Evolutionary conservation across 179 eudicot genomes (phyloP).

Genomic region (Spinacia oleracea): DNA sequence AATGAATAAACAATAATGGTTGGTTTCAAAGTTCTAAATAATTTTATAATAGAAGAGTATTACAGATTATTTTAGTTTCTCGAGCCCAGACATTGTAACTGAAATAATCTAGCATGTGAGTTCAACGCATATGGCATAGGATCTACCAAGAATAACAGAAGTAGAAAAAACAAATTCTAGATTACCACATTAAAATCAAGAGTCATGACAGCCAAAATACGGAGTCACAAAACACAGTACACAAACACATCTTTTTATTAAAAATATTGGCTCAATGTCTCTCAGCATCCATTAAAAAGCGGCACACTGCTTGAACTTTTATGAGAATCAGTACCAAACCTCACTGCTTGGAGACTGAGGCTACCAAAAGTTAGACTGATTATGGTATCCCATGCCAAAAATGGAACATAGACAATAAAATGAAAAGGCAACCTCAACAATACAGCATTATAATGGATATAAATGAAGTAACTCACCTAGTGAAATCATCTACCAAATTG

Average conservation of each 20-base stretch:
- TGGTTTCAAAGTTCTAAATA: not conserved
- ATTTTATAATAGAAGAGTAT: not conserved
- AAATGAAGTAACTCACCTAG: conserved; percentile 46
- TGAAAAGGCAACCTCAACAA: not conserved
- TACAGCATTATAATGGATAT: not conserved
- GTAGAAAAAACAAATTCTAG: not conserved
- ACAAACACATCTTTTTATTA: not conserved
- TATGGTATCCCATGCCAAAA: not conserved
- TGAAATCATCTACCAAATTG: conserved; percentile 91
- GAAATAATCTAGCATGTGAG: not conserved
- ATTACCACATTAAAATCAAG: not conserved
- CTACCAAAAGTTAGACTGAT: not conserved
- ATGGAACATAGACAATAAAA: not conserved
- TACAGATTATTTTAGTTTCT: not conserved
- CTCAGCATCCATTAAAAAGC: not conserved
- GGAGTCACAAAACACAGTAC: not conserved
- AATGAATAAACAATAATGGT: not conserved
- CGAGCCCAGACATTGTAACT: not conserved
- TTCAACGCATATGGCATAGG: not conserved
- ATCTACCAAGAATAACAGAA: not conserved
- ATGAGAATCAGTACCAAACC: not conserved
- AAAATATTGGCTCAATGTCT: not conserved
- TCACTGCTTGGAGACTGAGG: not conserved
- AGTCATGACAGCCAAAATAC: not conserved
- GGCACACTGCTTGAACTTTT: not conserved